Evolutionary conservation across 345 rosid genomes (phyloP).

Genomic region (Dimocarpus longan): DNA sequence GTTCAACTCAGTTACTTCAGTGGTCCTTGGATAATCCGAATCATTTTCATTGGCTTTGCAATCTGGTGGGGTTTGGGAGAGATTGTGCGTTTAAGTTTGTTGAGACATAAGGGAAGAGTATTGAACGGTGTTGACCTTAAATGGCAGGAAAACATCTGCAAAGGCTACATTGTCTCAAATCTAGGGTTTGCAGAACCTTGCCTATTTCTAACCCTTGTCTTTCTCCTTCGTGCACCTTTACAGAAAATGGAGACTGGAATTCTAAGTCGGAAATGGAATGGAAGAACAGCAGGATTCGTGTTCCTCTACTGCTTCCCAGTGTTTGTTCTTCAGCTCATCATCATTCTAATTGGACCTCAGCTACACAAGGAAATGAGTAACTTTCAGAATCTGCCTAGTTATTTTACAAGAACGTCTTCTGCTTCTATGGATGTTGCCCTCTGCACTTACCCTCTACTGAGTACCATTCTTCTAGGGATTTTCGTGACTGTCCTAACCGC

Average conservation of each 20-base stretch:
- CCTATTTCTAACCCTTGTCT: slow-evolving; percentile 76
- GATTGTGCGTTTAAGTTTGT: slow-evolving; percentile 68
- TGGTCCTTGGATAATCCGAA: slow-evolving; percentile 92
- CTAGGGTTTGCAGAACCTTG: slow-evolving; percentile 99
- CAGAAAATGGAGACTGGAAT: slow-evolving; percentile 71
- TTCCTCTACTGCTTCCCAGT: slow-evolving; percentile 78
- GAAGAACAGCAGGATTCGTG: slow-evolving; percentile 62
- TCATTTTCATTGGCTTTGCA: slow-evolving; percentile 58
- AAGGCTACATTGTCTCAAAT: slow-evolving; percentile 82
- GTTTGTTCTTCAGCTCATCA: slow-evolving; percentile 77
- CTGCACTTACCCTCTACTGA: slow-evolving; percentile 89
- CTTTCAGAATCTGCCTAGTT: slow-evolving; percentile 48
- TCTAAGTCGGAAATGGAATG: slow-evolving; percentile 73
- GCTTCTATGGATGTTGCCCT: slow-evolving; percentile 41
- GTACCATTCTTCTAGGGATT: slow-evolving; percentile 83
- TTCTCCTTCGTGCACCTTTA: slow-evolving; percentile 90
- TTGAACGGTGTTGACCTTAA: slow-evolving; percentile 55
- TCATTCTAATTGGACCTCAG: slow-evolving; percentile 67
- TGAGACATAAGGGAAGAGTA: slow-evolving; percentile 58
- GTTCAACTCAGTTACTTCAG: slow-evolving; percentile 73
- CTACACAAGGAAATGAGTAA: slow-evolving; percentile 54
- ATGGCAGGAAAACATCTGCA: slow-evolving; percentile 95
- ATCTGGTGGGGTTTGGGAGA: slow-evolving; percentile 97
- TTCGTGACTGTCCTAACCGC: slow-evolving; percentile 63
- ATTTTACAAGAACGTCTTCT: slow-evolving; percentile 65